Evolutionary conservation across 805 yeast species (phyloP).

Genomic region (Starmerella potacharoeniae): DNA sequence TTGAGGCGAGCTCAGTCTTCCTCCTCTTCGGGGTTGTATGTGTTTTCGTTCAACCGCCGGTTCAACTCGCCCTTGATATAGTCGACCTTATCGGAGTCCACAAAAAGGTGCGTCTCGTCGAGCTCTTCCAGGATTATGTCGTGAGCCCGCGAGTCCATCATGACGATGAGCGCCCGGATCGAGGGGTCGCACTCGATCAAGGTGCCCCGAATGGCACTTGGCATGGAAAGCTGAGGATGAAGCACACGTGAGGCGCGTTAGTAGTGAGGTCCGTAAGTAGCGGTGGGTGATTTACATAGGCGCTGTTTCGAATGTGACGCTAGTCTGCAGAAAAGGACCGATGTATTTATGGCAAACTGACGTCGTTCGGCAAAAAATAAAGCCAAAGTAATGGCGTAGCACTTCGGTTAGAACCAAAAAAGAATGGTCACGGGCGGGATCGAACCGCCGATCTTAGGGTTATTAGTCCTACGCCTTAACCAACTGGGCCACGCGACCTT

Average conservation of each 20-base stretch:
- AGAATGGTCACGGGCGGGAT: constrained; percentile 29
- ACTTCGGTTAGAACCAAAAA: neutral
- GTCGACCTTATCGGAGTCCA: constrained; percentile 65
- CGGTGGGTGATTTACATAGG: no score
- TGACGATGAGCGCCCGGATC: constrained; percentile 71
- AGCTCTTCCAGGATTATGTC: constrained; percentile 70
- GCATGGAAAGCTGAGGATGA: constrained; percentile 8
- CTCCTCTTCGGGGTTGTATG: constrained; percentile 68
- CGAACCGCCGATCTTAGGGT: constrained; percentile 42
- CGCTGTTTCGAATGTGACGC: no score
- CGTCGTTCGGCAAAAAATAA: neutral
- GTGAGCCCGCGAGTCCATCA: constrained; percentile 63
- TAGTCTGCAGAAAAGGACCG: no score
- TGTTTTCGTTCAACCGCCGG: constrained; percentile 63
- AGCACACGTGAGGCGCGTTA: neutral
- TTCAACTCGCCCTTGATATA: constrained; percentile 69
- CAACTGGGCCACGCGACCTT: constrained; percentile 47
- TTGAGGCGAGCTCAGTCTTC: neutral
- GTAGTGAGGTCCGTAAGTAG: neutral
- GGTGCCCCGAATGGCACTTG: constrained; percentile 26
- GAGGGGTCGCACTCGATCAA: constrained; percentile 69
- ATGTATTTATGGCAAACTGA: neutral
- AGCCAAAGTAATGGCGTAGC: neutral
- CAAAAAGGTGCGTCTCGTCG: constrained; percentile 81
- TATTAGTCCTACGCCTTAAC: constrained; percentile 52